These are phyloP conservation scores for Acacia concinna DNA, from an alignment of 331 rosid species.

Conservation along the genomic window DNA sequence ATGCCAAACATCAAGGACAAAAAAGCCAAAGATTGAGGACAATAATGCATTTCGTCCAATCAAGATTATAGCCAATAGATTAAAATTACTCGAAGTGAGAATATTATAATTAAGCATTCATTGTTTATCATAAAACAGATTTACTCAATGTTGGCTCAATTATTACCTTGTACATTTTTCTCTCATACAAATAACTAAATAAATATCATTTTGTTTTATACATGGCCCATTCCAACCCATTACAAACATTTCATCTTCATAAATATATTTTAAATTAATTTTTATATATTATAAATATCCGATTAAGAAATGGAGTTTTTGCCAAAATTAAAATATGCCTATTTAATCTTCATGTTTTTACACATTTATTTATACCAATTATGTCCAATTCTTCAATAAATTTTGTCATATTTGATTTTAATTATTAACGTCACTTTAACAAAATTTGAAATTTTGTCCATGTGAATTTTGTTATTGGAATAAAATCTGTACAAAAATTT, in stretches of 20 bases:
- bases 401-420: too few species aligned
- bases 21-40: neutral
- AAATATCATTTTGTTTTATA: too few species aligned
- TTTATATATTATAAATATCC: too few species aligned
- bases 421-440: too few species aligned
- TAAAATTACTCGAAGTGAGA: neutral
- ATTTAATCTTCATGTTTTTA: neutral
- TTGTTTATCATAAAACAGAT: neutral
- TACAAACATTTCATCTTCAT: too few species aligned
- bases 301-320: too few species aligned
- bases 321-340: neutral
- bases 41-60: neutral
- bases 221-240: neutral
- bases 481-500: too few species aligned
- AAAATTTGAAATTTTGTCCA: too few species aligned
- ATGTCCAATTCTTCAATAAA: too few species aligned
- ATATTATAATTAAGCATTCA: neutral
- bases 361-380: too few species aligned
- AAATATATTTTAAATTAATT: too few species aligned
- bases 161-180: neutral
- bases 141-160: neutral
- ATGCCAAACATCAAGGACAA: neutral
- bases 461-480: too few species aligned
- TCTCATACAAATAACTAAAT: neutral
- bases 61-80: neutral